Evolutionary conservation across 2,329 filamentous ascomycete genomes (phyloP).

Genomic region (Nannizzia gypsea): DNA sequence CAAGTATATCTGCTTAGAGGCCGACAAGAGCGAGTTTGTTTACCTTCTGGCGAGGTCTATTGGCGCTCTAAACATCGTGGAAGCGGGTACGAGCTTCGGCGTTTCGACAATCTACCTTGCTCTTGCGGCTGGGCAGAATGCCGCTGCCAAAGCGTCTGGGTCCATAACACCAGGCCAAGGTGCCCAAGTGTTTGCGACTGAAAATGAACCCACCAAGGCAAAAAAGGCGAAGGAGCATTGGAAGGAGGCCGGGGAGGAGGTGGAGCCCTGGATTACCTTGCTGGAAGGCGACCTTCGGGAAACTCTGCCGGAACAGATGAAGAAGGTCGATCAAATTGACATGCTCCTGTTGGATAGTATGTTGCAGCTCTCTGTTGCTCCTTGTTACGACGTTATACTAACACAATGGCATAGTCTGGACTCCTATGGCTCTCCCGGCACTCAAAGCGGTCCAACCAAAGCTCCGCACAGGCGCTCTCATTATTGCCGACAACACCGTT

Average conservation of each 20-base stretch:
- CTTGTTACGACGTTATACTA: background rate
- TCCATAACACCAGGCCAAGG: conserved; percentile 15
- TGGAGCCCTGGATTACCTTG: conserved; percentile 44
- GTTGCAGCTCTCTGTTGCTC: conserved; percentile 20
- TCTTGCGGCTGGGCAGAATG: conserved; percentile 44
- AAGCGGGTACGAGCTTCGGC: conserved; percentile 51
- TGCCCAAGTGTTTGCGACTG: conserved; percentile 47
- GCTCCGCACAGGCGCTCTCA: conserved; percentile 37
- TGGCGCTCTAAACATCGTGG: conserved; percentile 43
- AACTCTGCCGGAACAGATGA: conserved; percentile 41
- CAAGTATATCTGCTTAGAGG: conserved; percentile 49
- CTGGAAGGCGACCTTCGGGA: conserved; percentile 47
- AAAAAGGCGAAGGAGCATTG: conserved; percentile 43
- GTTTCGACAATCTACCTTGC: conserved; percentile 53
- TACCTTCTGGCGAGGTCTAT: conserved; percentile 43
- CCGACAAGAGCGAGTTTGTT: conserved; percentile 46
- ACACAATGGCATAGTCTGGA: conserved; percentile 38
- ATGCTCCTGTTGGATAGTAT: conserved; percentile 50
- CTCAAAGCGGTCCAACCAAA: conserved; percentile 38
- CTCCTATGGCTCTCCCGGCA: conserved; percentile 42
- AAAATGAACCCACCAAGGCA: conserved; percentile 47
- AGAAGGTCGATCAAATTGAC: conserved; percentile 35
- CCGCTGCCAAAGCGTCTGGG: conserved; percentile 12
- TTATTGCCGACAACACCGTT: conserved; percentile 42
- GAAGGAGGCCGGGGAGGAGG: conserved; percentile 38